Percentiles rank a stretch among this genome's conserved stretches.
Evolutionary conservation across 768 basidiomycete genomes (phyloP).

Genomic region (Tulasnella sp.): DNA sequence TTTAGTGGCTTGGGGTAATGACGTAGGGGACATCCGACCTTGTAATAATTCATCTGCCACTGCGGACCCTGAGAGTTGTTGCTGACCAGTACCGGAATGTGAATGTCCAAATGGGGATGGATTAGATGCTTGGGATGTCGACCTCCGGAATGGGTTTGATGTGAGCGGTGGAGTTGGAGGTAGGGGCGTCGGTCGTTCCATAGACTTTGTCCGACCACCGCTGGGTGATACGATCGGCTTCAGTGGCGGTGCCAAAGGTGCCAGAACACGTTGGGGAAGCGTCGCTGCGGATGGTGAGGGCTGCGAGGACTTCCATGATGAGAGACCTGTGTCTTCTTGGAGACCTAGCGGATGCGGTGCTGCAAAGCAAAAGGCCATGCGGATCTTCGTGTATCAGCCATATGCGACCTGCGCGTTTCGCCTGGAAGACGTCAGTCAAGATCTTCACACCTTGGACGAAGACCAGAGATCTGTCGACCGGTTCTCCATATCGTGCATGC

Average conservation of each 20-base stretch:
- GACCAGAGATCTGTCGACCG: constrained; percentile 16
- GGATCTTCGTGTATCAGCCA: no score
- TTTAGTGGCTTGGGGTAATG: neutral
- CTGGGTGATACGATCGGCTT: neutral
- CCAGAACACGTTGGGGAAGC: neutral
- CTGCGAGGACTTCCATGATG: neutral
- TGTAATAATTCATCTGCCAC: neutral
- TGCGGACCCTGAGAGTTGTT: neutral
- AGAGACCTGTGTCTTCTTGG: neutral
- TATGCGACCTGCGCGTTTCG: no score
- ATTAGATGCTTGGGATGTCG: constrained; percentile 2
- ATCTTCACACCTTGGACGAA: constrained; percentile 17
- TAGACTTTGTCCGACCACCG: constrained; percentile 5
- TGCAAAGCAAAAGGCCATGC: no score
- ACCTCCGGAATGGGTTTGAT: constrained; percentile 12
- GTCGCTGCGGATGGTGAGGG: neutral
- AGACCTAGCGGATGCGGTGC: constrained; percentile 3
- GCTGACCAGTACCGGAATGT: neutral
- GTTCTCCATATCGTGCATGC: constrained; percentile 16
- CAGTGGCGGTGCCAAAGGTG: constrained; percentile 1
- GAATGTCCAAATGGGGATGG: neutral
- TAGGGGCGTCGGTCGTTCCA: neutral
- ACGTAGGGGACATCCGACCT: neutral
- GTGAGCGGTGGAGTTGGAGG: neutral
- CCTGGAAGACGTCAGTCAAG: neutral